Conservation (phyloP, 2,329 filamentous ascomycete species). For the Lecanicillium sp. region DNA sequence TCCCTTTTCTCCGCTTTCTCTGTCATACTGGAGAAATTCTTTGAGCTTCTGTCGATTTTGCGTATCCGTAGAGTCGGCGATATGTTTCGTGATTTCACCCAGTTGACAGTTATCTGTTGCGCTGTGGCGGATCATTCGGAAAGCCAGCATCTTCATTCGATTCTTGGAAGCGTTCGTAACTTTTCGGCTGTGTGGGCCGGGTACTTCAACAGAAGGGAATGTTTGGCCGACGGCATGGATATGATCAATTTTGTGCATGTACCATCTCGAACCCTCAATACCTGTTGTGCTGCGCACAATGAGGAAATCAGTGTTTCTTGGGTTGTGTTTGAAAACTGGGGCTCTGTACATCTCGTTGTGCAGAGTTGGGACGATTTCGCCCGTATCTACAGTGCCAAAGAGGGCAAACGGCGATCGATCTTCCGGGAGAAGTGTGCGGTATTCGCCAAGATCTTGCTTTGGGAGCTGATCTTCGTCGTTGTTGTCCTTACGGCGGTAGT, state of each 20-base stretch:
- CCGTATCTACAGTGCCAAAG: constrained; percentile 86
- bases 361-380: constrained; percentile 81
- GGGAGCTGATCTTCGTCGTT: constrained; percentile 67
- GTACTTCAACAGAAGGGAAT: constrained; percentile 85
- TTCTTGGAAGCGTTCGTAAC: constrained; percentile 97
- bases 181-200: constrained; percentile 85
- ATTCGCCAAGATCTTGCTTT: constrained; percentile 81
- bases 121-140: constrained; percentile 75
- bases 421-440: constrained; percentile 78
- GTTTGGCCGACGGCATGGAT: constrained; percentile 87
- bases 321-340: constrained; percentile 80
- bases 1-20: constrained; percentile 62
- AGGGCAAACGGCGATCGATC: constrained; percentile 94
- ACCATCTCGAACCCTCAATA: constrained; percentile 69
- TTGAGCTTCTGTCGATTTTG: constrained; percentile 96
- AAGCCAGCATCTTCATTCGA: constrained; percentile 91
- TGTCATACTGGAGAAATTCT: constrained; percentile 88
- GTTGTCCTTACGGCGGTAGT: constrained; percentile 75
- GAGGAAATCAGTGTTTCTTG: constrained; percentile 76
- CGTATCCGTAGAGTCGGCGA: constrained; percentile 86
- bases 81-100: constrained; percentile 82
- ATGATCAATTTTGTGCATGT: constrained; percentile 82
- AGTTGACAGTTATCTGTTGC: constrained; percentile 61
- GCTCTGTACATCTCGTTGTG: constrained; percentile 95
- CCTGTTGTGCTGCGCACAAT: constrained; percentile 77